These are phyloP conservation scores for Logfia minima DNA, from an alignment of 129 eudicot species.

Conservation along the genomic window DNA sequence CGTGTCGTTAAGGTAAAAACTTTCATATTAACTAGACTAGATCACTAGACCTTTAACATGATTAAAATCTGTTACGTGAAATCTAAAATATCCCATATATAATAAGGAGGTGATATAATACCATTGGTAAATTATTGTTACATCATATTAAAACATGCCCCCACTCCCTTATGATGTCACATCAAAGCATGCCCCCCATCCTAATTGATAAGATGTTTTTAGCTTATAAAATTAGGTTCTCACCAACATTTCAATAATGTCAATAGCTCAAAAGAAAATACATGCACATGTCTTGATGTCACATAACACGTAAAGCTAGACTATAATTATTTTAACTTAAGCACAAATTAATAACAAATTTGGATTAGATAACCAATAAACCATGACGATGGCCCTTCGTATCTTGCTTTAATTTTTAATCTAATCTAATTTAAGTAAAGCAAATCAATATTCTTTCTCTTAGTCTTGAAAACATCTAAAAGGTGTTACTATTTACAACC, in stretches of 20 bases:
- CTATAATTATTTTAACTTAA: background rate
- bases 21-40: too few species aligned
- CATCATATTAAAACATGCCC: background rate
- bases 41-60: too few species aligned
- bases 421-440: background rate
- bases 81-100: background rate
- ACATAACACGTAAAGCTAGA: background rate
- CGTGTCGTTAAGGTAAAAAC: too few species aligned
- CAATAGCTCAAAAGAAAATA: background rate
- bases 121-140: background rate
- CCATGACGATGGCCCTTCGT: background rate
- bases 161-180: background rate
- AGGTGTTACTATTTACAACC: too few species aligned
- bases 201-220: background rate
- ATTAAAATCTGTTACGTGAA: background rate
- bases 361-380: background rate
- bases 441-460: background rate
- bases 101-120: too few species aligned
- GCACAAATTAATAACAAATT: background rate
- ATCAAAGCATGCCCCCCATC: constrained; percentile 16
- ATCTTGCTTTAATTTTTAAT: background rate
- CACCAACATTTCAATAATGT: constrained; percentile 26
- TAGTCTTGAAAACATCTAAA: background rate
- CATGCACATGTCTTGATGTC: background rate
- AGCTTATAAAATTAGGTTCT: background rate